Evolutionary conservation across 441 rosid species (phyloP).

Genomic region (Euphorbia celastroides): DNA sequence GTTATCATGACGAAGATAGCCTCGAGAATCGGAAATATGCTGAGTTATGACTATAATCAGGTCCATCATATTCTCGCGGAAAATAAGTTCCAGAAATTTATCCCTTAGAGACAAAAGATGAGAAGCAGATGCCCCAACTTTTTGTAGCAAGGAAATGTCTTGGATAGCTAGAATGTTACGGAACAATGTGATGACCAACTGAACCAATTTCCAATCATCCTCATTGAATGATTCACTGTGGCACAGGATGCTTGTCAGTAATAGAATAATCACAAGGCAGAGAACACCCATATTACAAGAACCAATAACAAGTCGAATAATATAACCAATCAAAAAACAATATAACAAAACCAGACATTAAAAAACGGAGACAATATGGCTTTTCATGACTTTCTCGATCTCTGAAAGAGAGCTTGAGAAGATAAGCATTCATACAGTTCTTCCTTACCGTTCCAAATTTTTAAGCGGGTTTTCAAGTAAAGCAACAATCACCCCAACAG

Average conservation of each 20-base stretch:
- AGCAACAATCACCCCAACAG: slow-evolving; percentile 64
- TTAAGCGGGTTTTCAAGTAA: slow-evolving; percentile 80
- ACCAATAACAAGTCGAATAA: not conserved
- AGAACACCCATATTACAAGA: slow-evolving; percentile 5
- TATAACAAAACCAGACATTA: not conserved
- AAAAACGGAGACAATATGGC: not conserved
- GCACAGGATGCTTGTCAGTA: not conserved
- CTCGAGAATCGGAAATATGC: slow-evolving; percentile 44
- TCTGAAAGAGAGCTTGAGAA: not conserved
- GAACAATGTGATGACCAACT: slow-evolving; percentile 81
- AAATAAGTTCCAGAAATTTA: slow-evolving; percentile 68
- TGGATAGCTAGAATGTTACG: slow-evolving; percentile 85
- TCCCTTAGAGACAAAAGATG: slow-evolving; percentile 72
- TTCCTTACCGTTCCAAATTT: slow-evolving; percentile 61
- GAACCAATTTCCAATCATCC: slow-evolving; percentile 98
- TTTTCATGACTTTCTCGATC: not conserved
- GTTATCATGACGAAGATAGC: slow-evolving; percentile 81
- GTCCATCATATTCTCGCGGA: slow-evolving; percentile 82
- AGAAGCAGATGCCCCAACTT: slow-evolving; percentile 64
- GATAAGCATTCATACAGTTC: not conserved
- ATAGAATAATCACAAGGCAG: not conserved
- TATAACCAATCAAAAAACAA: not conserved
- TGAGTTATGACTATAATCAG: slow-evolving; percentile 63
- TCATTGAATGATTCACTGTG: slow-evolving; percentile 70
- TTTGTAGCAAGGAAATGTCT: slow-evolving; percentile 59